These are phyloP conservation scores for Pichia deserticola DNA, from an alignment of 805 yeast genomes.

Conservation along the genomic window DNA sequence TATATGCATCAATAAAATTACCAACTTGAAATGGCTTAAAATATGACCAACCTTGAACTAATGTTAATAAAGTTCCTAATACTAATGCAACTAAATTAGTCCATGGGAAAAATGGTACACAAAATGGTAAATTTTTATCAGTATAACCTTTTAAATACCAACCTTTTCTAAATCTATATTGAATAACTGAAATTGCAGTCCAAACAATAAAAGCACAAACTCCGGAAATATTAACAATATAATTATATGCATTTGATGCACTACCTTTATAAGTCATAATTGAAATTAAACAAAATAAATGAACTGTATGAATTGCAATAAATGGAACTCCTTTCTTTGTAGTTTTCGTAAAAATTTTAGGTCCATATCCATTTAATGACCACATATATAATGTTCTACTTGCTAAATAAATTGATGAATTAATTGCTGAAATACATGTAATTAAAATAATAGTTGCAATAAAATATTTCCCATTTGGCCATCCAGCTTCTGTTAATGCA, in stretches of 20 bases:
- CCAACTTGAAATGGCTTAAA: slow-evolving; percentile 55
- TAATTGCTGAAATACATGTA: slow-evolving; percentile 62
- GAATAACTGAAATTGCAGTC: slow-evolving; percentile 52
- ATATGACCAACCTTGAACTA: slow-evolving; percentile 62
- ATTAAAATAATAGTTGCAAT: slow-evolving; percentile 55
- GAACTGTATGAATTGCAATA: slow-evolving; percentile 47
- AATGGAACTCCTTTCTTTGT: slow-evolving; percentile 59
- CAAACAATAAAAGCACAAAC: slow-evolving; percentile 63
- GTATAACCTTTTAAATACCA: slow-evolving; percentile 36
- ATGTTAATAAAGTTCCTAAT: slow-evolving; percentile 44
- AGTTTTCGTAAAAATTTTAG: slow-evolving; percentile 40
- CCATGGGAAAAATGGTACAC: slow-evolving; percentile 44
- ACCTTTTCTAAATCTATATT: slow-evolving; percentile 47
- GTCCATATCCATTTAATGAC: slow-evolving; percentile 47
- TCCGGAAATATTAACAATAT: slow-evolving; percentile 57
- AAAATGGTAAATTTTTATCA: slow-evolving; percentile 45
- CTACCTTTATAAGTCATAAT: slow-evolving; percentile 52
- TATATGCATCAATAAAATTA: slow-evolving; percentile 51
- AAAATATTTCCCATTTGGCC: slow-evolving; percentile 44
- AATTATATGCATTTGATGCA: slow-evolving; percentile 50
- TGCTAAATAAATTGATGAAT: slow-evolving; percentile 62
- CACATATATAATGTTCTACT: slow-evolving; percentile 59
- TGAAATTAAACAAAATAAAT: slow-evolving; percentile 49
- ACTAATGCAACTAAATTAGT: slow-evolving; percentile 42
- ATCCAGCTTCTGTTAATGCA: slow-evolving; percentile 44